These are phyloP conservation scores for Zychaea mexicana DNA, from an alignment of 371 early-diverging fungal genomes.

Conservation along the genomic window DNA sequence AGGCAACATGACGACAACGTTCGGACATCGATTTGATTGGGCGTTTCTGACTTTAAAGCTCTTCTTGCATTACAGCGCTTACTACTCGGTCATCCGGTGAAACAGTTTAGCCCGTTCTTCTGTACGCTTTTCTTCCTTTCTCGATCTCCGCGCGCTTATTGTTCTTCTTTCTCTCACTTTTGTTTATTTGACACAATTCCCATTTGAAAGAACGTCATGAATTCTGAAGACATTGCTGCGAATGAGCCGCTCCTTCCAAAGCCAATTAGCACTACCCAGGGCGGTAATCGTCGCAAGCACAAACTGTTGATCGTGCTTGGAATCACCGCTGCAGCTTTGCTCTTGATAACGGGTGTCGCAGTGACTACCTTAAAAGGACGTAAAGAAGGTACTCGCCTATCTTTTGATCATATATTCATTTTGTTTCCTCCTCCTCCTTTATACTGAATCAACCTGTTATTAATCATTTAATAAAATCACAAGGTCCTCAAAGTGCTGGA, in stretches of 20 bases:
- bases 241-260: constrained; percentile 3
- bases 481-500: constrained; percentile 1
- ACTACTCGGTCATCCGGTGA: too few relatives aligned
- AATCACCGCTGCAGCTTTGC: not conserved
- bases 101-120: not conserved
- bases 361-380: not conserved
- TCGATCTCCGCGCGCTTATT: not conserved
- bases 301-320: not conserved
- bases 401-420: not conserved
- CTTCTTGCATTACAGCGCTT: not conserved
- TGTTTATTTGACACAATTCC: not conserved
- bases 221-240: not conserved
- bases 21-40: too few relatives aligned
- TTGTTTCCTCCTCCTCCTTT: not conserved
- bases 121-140: not conserved
- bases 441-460: not conserved
- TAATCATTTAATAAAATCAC: not conserved
- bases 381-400: not conserved
- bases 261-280: not conserved
- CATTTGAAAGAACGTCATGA: not conserved
- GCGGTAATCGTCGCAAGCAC: not conserved
- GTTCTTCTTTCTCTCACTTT: not conserved
- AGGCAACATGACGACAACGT: too few relatives aligned
- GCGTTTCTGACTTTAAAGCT: too few relatives aligned
- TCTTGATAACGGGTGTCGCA: constrained; percentile 4